These are phyloP conservation scores for Drechslerella coelobrocha DNA, from an alignment of 2,329 filamentous ascomycete genomes.

Conservation along the genomic window DNA sequence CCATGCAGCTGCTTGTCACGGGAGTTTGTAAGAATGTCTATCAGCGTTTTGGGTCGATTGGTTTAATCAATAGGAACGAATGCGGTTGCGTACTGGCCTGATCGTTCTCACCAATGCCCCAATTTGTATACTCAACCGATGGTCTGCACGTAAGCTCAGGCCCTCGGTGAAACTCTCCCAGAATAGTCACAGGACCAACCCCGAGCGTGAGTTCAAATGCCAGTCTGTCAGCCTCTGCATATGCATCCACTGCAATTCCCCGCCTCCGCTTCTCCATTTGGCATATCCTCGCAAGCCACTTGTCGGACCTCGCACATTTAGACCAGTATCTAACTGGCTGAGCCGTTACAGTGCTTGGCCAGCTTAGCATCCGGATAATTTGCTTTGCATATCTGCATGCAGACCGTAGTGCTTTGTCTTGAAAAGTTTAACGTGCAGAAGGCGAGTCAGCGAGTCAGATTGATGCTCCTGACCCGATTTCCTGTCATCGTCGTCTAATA, in stretches of 20 bases:
- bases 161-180: not conserved
- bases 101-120: not conserved
- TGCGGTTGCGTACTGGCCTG: too few species aligned
- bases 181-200: not conserved
- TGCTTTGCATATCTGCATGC: too few species aligned
- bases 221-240: not conserved
- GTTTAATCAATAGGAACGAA: too few species aligned
- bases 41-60: not conserved
- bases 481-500: too few species aligned
- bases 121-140: not conserved
- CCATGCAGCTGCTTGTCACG: not conserved
- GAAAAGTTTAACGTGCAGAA: too few species aligned
- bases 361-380: too few species aligned
- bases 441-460: too few species aligned
- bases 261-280: constrained; percentile 6
- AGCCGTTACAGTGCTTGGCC: too few species aligned
- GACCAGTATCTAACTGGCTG: not conserved
- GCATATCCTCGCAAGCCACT: not conserved
- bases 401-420: too few species aligned
- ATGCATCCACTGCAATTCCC: not conserved
- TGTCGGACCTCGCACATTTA: not conserved
- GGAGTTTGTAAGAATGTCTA: not conserved
- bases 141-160: not conserved
- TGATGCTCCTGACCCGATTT: too few species aligned
- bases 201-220: too few species aligned